Conservation (phyloP, 2,329 filamentous ascomycete species). For the Didymella pinodella region DNA sequence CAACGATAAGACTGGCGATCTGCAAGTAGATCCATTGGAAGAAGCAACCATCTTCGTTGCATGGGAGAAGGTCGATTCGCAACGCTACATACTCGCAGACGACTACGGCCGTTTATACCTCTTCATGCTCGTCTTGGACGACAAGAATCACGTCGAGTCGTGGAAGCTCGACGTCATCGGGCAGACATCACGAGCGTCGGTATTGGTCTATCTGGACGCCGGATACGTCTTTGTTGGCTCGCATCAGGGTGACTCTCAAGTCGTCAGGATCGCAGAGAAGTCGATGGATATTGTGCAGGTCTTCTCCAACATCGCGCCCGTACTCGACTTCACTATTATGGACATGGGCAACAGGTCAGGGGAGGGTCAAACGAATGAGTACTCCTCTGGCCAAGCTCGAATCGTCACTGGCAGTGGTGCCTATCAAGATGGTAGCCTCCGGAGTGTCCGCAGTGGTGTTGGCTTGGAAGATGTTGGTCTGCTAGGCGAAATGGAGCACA, state of each 20-base stretch:
- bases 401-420: slow-evolving; percentile 93
- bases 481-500: slow-evolving; percentile 78
- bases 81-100: slow-evolving; percentile 86
- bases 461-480: slow-evolving; percentile 87
- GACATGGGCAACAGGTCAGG: slow-evolving; percentile 88
- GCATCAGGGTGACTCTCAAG: slow-evolving; percentile 89
- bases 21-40: slow-evolving; percentile 69
- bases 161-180: slow-evolving; percentile 76
- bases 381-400: slow-evolving; percentile 91
- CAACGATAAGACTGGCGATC: slow-evolving; percentile 75
- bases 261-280: slow-evolving; percentile 70
- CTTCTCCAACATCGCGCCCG: slow-evolving; percentile 84
- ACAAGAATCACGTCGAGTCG: slow-evolving; percentile 71
- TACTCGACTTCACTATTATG: slow-evolving; percentile 95
- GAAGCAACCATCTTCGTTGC: slow-evolving; percentile 88
- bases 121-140: slow-evolving; percentile 76
- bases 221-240: slow-evolving; percentile 85
- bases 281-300: slow-evolving; percentile 75
- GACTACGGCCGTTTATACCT: slow-evolving; percentile 88
- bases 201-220: slow-evolving; percentile 77
- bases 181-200: slow-evolving; percentile 76
- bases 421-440: slow-evolving; percentile 84
- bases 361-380: slow-evolving; percentile 82
- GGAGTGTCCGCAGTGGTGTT: slow-evolving; percentile 92
- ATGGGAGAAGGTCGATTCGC: slow-evolving; percentile 84